phyloP scores from a whole-genome alignment of 1,284 basidiomycete species.

The Anthracocystis setariae region DNA sequence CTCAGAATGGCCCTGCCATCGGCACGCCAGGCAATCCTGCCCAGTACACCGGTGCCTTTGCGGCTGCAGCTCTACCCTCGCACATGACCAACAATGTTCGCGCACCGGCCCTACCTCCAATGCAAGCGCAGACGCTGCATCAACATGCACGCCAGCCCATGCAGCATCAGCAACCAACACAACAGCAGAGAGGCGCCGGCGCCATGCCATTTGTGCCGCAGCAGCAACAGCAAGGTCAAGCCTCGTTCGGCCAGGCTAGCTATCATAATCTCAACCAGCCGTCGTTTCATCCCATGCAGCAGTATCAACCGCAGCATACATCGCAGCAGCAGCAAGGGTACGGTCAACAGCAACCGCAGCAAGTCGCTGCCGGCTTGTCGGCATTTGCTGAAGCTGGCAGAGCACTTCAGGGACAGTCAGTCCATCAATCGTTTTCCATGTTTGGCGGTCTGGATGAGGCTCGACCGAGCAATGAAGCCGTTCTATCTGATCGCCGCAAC shows the following conservation, averaged over 20 bases:
- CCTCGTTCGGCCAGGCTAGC: constrained; percentile 12
- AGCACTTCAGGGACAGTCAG: constrained; percentile 3
- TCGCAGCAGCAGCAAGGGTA: constrained; percentile 19
- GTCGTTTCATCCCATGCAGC: constrained; percentile 5
- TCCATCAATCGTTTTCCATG: constrained; percentile 15
- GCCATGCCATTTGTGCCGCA: constrained; percentile 8
- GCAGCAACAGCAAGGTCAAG: constrained; percentile 22
- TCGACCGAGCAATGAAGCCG: constrained; percentile 3
- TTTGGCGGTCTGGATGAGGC: constrained; percentile 11
- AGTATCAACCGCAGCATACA: constrained; percentile 20
- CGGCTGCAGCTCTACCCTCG: constrained; percentile 57
- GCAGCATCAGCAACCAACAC: constrained; percentile 22
- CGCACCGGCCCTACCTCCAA: constrained; percentile 12
- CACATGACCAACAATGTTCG: constrained; percentile 47
- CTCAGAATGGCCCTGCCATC: constrained; percentile 39
- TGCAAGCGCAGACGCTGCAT: constrained; percentile 22
- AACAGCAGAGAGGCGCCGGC: constrained; percentile 9
- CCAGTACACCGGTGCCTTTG: constrained; percentile 66
- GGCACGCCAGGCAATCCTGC: constrained; percentile 58
- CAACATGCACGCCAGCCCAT: constrained; percentile 16
- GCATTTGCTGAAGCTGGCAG: constrained; percentile 21
- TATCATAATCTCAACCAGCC: constrained; percentile 16
- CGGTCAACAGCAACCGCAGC: constrained; percentile 20
- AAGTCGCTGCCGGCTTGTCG: constrained; percentile 15
- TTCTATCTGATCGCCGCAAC: not conserved